Evolutionary conservation across 768 basidiomycete genomes (phyloP).

Genomic region (Lyophyllum atratum): DNA sequence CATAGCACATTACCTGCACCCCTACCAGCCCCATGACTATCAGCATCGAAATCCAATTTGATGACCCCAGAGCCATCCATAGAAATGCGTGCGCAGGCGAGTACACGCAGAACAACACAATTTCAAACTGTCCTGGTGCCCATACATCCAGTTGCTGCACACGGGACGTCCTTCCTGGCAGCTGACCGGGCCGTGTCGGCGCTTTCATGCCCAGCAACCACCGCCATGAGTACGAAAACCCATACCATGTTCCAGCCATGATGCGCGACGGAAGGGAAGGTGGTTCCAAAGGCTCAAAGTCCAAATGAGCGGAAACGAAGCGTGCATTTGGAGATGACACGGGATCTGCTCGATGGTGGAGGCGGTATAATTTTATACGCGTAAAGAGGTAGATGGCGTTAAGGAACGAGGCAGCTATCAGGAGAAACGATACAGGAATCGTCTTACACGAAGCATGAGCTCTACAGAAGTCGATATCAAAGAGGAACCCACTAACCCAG

Average conservation of each 20-base stretch:
- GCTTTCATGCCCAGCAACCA: conserved; percentile 67
- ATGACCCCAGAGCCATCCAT: conserved; percentile 69
- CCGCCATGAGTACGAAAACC: conserved; percentile 58
- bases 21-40: conserved; percentile 69
- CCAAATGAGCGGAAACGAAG: conserved; percentile 59
- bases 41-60: conserved; percentile 77
- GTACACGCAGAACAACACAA: conserved; percentile 70
- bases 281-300: conserved; percentile 43
- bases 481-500: conserved; percentile 57
- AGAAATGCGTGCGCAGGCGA: conserved; percentile 75
- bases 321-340: conserved; percentile 71
- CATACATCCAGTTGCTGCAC: conserved; percentile 83
- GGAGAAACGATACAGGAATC: conserved; percentile 57
- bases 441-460: conserved; percentile 44
- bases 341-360: conserved; percentile 62
- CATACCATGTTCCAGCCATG: conserved; percentile 46
- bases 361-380: conserved; percentile 67
- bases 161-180: conserved; percentile 43
- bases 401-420: conserved; percentile 54
- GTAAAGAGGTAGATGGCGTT: conserved; percentile 73
- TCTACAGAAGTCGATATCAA: conserved; percentile 13
- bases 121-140: conserved; percentile 73
- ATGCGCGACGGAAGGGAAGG: conserved; percentile 50
- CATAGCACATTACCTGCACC: conserved; percentile 52
- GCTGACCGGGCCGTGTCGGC: conserved; percentile 35